Base-by-base conservation (phyloP, 2,329 filamentous ascomycete species). In the Fusarium irregulare region DNA sequence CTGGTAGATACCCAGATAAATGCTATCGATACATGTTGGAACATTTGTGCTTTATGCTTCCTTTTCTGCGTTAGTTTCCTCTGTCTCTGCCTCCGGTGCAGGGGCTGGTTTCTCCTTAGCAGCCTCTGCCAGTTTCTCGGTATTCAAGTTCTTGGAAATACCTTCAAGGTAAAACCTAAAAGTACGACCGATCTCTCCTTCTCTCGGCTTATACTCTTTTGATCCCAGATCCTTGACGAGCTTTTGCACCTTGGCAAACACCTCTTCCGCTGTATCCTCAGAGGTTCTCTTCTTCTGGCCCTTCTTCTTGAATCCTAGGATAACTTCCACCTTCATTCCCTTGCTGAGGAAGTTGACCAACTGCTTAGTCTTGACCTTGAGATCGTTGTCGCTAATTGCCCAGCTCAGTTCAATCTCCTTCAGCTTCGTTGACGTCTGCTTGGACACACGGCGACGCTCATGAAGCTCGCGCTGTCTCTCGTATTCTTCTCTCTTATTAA, bases 401-500 rank as follows among this genome's bases (percentile, higher is more conserved):
- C 94, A 98, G 79, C 93, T 95, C 73, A 98, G 74, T 81, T 98
- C 94, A n/a, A 98, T 79, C 76, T 91, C 91, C 82, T 98, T 98
- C 18, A 80, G 77, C 70, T 83, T 84, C 37, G 81, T 64, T 70
- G 79, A 78, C 66, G 81, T 76, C 73, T 73, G 72, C 62, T 82
- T 80, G 47, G 83, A 82, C 70, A 77, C 83, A 73, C 80, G 79
- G 66, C 82, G 81, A 69, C 80, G 82, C 65, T 83, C 80, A 66
- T 84, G 83, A 44, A 78, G 71, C 51, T 79, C 77, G 70, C 83
- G 79, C 64, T 81, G 79, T 56, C 77, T 78, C 79, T 71, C 83
- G 74, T 76, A 83, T 56, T 86, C 80, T 2, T 83, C 86, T 47
- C 80, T 78, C 72, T 89, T 90, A 77, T 89, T 85, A 30, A 93